Percentiles rank a stretch among this genome's conserved stretches.
These are phyloP conservation scores for Syzygium malaccense DNA, from an alignment of 441 rosid genomes.

Conservation along the genomic window DNA sequence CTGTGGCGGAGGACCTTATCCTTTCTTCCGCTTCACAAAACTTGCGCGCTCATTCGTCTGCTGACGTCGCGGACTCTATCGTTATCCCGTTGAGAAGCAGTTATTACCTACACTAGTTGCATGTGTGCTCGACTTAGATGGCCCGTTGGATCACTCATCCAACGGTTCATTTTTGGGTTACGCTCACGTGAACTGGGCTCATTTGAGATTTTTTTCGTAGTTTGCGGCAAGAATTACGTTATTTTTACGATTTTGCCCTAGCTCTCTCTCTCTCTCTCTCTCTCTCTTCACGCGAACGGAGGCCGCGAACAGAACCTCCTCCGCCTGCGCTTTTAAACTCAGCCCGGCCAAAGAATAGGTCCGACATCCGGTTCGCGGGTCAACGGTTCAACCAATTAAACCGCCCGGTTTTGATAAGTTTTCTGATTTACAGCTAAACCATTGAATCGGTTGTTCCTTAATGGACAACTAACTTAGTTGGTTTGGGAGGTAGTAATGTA, in stretches of 20 bases:
- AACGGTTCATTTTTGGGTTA: neutral
- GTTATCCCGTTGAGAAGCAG: rapidly evolving
- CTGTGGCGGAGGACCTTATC: conserved; percentile 29
- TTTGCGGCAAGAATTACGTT: rapidly evolving
- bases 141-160: neutral
- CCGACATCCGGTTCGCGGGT: neutral
- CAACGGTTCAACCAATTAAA: neutral
- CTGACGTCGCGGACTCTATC: neutral
- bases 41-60: neutral
- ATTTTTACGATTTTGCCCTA: neutral
- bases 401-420: neutral
- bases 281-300: neutral
- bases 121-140: neutral
- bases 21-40: neutral
- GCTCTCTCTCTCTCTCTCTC: neutral
- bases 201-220: neutral
- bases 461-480: neutral
- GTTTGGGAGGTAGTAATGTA: neutral
- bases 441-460: neutral
- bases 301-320: neutral
- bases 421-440: neutral
- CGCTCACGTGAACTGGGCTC: neutral
- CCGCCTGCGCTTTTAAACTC: neutral
- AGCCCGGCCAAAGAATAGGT: neutral
- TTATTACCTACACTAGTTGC: rapidly evolving